A percentile compares a stretch with the other conserved stretches of the same genome.
phyloP scores from a whole-genome alignment of 208 protist species.

The Trichomonas gallinae region DNA sequence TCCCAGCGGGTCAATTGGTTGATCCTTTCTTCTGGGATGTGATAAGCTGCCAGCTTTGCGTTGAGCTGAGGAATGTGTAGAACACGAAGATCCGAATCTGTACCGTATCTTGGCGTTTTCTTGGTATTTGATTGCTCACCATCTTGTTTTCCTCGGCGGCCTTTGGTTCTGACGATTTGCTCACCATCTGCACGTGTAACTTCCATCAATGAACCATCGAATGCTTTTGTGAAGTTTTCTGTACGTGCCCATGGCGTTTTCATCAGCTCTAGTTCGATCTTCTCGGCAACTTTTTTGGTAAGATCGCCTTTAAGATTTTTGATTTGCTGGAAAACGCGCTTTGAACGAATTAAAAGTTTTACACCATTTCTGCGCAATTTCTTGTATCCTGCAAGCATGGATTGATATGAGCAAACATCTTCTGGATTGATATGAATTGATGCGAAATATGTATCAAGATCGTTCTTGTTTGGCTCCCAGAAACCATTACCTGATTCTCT shows the following conservation, averaged over 20 bases:
- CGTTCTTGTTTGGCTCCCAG: not conserved
- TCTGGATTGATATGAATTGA: not conserved
- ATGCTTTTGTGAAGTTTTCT: not conserved
- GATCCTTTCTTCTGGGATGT: not conserved
- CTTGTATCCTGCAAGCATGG: not conserved
- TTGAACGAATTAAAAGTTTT: not conserved
- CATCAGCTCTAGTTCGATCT: not conserved
- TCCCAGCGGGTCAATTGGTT: not conserved
- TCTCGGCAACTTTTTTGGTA: not conserved
- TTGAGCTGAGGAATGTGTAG: not conserved
- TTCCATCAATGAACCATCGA: not conserved
- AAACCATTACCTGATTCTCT: not conserved
- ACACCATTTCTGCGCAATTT: not conserved
- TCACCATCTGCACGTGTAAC: not conserved
- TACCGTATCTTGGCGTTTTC: not conserved
- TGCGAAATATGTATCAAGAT: not conserved
- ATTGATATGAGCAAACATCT: constrained; percentile 12
- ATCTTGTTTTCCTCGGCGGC: not conserved
- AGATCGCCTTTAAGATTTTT: not conserved
- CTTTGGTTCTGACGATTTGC: not conserved
- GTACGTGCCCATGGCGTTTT: not conserved
- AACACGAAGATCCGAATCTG: not conserved
- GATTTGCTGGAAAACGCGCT: not conserved
- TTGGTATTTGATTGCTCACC: too few relatives aligned
- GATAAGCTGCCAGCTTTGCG: not conserved